phyloP scores from a whole-genome alignment of 148 eudicot species.

The Heliosperma pusillum region DNA sequence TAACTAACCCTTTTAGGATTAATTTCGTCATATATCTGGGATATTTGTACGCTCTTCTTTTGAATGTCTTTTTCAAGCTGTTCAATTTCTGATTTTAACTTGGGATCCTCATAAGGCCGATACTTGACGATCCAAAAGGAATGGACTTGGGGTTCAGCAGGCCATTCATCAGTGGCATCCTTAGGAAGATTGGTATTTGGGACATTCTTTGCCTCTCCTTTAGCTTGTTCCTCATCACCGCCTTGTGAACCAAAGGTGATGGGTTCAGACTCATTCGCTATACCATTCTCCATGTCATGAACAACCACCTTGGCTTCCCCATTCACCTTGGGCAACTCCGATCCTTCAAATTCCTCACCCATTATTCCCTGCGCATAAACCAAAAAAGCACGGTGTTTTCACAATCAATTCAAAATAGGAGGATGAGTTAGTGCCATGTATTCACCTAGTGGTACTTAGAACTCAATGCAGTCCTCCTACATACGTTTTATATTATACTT shows the following conservation, averaged over 20 bases:
- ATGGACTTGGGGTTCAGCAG: constrained; percentile 50
- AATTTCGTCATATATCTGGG: constrained; percentile 44
- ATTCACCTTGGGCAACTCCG: constrained; percentile 42
- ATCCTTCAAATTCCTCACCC: constrained; percentile 53
- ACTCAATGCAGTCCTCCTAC: too few relatives aligned
- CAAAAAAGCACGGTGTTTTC: neutral
- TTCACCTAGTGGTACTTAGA: neutral
- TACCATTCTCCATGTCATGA: constrained; percentile 41
- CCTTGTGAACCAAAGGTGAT: constrained; percentile 69
- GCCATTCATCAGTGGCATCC: constrained; percentile 89
- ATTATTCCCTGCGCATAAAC: constrained; percentile 18
- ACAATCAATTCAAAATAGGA: neutral
- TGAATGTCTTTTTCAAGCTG: constrained; percentile 54
- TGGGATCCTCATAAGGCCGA: constrained; percentile 65
- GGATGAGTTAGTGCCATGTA: neutral
- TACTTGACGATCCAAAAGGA: constrained; percentile 57
- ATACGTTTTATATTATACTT: too few relatives aligned
- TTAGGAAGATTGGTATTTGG: constrained; percentile 48
- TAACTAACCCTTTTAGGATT: constrained; percentile 53
- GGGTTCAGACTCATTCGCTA: constrained; percentile 32
- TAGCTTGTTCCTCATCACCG: constrained; percentile 37
- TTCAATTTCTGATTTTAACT: constrained; percentile 51
- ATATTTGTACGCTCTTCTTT: constrained; percentile 43
- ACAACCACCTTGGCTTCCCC: constrained; percentile 35
- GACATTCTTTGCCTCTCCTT: constrained; percentile 37